phyloP scores from a whole-genome alignment of 139 green algal species.

The Astrephomene gubernaculifera region DNA sequence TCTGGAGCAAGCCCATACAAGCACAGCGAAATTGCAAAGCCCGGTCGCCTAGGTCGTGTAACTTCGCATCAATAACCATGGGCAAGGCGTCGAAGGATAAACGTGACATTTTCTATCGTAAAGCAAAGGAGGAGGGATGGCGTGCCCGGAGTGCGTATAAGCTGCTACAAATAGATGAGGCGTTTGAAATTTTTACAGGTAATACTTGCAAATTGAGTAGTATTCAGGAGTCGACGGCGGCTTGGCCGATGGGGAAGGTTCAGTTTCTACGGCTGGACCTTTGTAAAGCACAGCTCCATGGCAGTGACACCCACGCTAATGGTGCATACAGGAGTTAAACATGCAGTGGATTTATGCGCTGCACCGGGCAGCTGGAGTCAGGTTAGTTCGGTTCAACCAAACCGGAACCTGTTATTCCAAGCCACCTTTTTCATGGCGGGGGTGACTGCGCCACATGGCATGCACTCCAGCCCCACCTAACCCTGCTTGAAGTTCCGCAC shows the following conservation, averaged over 20 bases:
- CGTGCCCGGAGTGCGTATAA: constrained; percentile 96
- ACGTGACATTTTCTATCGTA: constrained; percentile 96
- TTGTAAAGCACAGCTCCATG: too few relatives aligned
- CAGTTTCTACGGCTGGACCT: too few relatives aligned
- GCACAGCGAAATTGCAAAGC: neutral
- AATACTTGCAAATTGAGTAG: too few relatives aligned
- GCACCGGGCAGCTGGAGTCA: constrained; percentile 97
- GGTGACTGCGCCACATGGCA: too few relatives aligned
- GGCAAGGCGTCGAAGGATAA: constrained; percentile 88
- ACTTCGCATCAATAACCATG: too few relatives aligned
- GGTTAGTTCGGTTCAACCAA: constrained; percentile 68
- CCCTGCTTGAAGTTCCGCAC: neutral
- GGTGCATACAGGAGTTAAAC: constrained; percentile 75
- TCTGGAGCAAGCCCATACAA: neutral
- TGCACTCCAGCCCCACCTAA: neutral
- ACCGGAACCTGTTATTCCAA: too few relatives aligned
- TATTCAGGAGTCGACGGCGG: too few relatives aligned
- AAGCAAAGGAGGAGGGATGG: constrained; percentile 99
- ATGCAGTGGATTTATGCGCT: constrained; percentile 97
- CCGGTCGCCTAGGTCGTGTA: too few relatives aligned
- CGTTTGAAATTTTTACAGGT: constrained; percentile 90
- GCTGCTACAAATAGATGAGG: constrained; percentile 98
- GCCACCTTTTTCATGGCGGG: too few relatives aligned
- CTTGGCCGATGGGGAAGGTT: too few relatives aligned
- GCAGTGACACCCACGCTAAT: too few relatives aligned